Evolutionary conservation across 2,329 filamentous ascomycete species (phyloP).

Genomic region (Calonectria fujianensis): DNA sequence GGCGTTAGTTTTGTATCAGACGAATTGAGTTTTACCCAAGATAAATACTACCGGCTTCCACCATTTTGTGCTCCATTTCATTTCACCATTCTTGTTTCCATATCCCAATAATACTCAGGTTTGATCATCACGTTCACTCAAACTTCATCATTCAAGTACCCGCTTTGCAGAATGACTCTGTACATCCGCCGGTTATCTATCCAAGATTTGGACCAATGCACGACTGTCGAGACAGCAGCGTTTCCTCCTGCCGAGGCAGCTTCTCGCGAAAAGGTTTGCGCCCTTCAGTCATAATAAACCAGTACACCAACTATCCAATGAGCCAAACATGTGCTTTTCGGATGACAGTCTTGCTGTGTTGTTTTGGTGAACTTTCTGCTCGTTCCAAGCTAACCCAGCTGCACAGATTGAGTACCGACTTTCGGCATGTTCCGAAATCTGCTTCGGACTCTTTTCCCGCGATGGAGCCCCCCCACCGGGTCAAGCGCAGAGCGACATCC

Average conservation of each 20-base stretch:
- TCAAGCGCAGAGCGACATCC: constrained; percentile 35
- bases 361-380: background rate
- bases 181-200: constrained; percentile 54
- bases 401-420: constrained; percentile 58
- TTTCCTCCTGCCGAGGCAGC: constrained; percentile 56
- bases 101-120: too few species aligned
- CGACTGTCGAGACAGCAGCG: constrained; percentile 52
- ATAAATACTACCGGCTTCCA: too few species aligned
- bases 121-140: background rate
- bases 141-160: background rate
- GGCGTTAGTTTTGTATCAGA: background rate
- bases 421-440: constrained; percentile 52
- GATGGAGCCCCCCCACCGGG: constrained; percentile 19
- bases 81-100: too few species aligned
- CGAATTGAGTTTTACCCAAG: background rate
- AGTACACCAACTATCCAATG: background rate
- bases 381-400: background rate
- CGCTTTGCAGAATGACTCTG: constrained; percentile 41
- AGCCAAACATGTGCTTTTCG: background rate
- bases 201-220: constrained; percentile 51
- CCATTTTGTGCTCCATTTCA: too few species aligned
- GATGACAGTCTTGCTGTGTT: background rate
- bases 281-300: background rate
- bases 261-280: constrained; percentile 54
- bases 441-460: constrained; percentile 51